Base-by-base conservation (phyloP, 495 filamentous ascomycete species). In the Tuber aestivum region DNA sequence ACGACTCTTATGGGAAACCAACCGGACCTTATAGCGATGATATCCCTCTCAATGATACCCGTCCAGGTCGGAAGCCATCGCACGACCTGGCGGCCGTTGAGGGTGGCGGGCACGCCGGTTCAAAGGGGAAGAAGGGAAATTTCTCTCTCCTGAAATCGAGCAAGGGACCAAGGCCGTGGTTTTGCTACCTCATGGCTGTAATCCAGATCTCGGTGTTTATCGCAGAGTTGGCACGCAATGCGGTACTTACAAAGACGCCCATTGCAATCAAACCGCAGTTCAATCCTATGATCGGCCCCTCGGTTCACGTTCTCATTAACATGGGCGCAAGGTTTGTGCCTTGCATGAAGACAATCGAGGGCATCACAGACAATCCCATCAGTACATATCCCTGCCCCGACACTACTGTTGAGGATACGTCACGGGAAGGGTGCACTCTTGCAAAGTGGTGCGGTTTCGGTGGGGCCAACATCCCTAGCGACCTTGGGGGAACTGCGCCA, bases 281-380 rank as follows among this genome's bases (percentile, higher is more conserved):
- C 86, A 99, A 99, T 84, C 92, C 92, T 69, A 97, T 99, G 93
- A 96, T 99, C 82, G 95, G 95, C 0, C 95, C 95, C 4, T 96
- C 94, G 3, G 87, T 91, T 6, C 93, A 92, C 78, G 88, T 98
- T 41, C 90, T 95, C 77, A 97, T 99, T 84, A 96, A 95, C 82
- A 97, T 98, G 94, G 95, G 95, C 75, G 93, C 95, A 45, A 89
- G 95, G 40, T 99, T 92, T 83, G 89, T 93, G 9, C 93, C 95
- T 9, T 99, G 95, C 84, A 99, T 99, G 95, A 94, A 94, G 85
- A 92, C 90, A 74, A 88, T 92, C 21, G 84, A 89, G 35, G 87
- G 88, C 5, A 85, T 95, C 18, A 90, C 94, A 79, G 84, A 90
- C 75, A 83, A 85, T 35, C 74, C 83, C n/a, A 72, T 80, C 7